These are phyloP conservation scores for Dactylellina leptospora DNA, from an alignment of 2,329 filamentous ascomycete species.

Conservation along the genomic window DNA sequence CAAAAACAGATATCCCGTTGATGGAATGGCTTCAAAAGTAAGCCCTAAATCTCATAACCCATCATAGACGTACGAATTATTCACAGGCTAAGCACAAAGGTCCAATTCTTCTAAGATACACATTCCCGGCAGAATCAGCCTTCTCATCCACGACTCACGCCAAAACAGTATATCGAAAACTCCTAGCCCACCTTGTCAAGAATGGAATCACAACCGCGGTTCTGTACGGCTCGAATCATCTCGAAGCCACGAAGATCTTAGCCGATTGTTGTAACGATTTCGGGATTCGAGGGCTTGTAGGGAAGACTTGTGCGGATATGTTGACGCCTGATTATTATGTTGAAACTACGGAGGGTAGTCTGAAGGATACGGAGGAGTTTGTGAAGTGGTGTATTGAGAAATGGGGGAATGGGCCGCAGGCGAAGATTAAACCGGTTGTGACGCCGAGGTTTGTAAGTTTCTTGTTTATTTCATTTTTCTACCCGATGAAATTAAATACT, in stretches of 20 bases:
- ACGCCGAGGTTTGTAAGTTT: conserved; percentile 58
- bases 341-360: conserved; percentile 53
- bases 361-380: conserved; percentile 55
- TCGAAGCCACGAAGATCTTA: conserved; percentile 67
- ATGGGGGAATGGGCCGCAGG: conserved; percentile 43
- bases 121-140: conserved; percentile 71
- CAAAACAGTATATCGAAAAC: conserved; percentile 64
- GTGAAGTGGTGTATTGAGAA: conserved; percentile 50
- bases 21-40: conserved; percentile 56
- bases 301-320: conserved; percentile 62
- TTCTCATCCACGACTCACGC: conserved; percentile 69
- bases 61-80: not conserved
- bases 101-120: conserved; percentile 58
- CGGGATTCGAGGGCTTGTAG: conserved; percentile 70
- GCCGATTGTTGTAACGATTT: conserved; percentile 66
- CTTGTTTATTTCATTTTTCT: not conserved
- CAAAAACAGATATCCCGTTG: conserved; percentile 56
- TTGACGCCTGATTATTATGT: conserved; percentile 55
- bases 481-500: too few species aligned
- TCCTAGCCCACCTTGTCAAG: conserved; percentile 68
- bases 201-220: conserved; percentile 72
- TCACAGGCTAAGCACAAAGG: not conserved
- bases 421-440: conserved; percentile 58
- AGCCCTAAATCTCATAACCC: not conserved
- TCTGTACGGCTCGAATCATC: conserved; percentile 69